These are phyloP conservation scores for Colletotrichum cordylinicola DNA, from an alignment of 2,329 filamentous ascomycete species.

Conservation along the genomic window DNA sequence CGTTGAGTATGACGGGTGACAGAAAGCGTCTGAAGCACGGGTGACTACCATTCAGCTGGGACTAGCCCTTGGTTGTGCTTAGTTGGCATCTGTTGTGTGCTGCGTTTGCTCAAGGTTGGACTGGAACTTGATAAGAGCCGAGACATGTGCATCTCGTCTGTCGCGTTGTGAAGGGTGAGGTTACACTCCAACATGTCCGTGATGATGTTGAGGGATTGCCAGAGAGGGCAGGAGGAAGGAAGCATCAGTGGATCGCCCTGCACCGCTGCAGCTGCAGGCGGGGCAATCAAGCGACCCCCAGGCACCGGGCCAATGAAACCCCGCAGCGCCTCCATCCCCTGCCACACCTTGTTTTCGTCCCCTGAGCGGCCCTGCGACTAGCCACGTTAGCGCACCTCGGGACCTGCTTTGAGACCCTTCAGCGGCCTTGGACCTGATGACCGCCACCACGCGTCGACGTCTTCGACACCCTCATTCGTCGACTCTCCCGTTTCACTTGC, in stretches of 20 bases:
- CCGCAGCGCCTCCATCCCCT: not conserved
- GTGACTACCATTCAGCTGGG: not conserved
- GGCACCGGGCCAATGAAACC: not conserved
- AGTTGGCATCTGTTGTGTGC: not conserved
- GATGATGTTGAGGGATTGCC: not conserved
- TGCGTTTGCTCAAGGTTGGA: not conserved
- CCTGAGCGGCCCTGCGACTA: not conserved
- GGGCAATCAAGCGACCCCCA: not conserved
- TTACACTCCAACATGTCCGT: not conserved
- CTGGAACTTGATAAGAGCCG: not conserved
- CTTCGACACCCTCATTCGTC: constrained; percentile 5
- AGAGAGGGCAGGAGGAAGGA: not conserved
- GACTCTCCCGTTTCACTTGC: constrained; percentile 6
- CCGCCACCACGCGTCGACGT: constrained; percentile 1
- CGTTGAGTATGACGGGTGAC: not conserved
- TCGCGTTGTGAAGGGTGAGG: not conserved
- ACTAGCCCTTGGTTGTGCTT: not conserved
- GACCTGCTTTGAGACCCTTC: not conserved
- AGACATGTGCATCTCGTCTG: not conserved
- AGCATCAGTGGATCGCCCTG: not conserved
- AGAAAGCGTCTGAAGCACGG: not conserved
- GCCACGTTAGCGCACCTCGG: not conserved
- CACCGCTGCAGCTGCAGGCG: not conserved
- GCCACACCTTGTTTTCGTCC: not conserved
- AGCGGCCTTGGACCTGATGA: not conserved